Evolutionary conservation across 805 yeast species (phyloP), one percentile per base, ranked within the genome.

Genomic region (Cyberlindnera galapagoensis): DNA sequence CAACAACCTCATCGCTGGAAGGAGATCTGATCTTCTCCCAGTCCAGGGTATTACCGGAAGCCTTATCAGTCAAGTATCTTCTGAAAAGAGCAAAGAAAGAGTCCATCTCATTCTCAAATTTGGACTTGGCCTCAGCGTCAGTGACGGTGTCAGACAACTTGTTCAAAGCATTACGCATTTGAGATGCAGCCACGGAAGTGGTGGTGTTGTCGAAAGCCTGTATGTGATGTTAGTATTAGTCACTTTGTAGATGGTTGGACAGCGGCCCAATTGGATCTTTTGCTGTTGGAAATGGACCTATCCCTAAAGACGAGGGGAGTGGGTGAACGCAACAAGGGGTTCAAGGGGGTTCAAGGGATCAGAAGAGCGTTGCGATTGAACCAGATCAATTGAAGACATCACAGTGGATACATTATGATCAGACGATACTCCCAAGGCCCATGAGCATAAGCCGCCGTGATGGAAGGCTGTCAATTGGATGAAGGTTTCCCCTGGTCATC

Each of bases 21-120:
- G 98, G 98, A 4, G 97, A 87, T 60, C 83, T 78, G 63, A 92
- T 92, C 61, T 82, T 80, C 38, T 90, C 97, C 98, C 98, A 92
- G 47, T 84, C 88, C 52, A 90, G 65, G 14, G 88, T 71, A 48
- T 70, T 76, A 24, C 88, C 92, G 28, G 84, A 70, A 18, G 96
- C 95, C 59, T 87, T 86, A 57, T 87, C 95, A 26, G 83, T 62
- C 40, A 92, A 67, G 54, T 90, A 92, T 58, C 97, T 76, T 71
- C 97, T 82, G 67, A 86, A 92, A 34, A 92, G 70, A 15, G 92
- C 79, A 56, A 92, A 92, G 59, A 90, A 92, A 23, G 87, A 77
- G 62, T 92, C 97, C 94, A 90, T 80, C 62, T 88, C 94, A 47
- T 69, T 71, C 61, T 90, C 96, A 53, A 92, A 87, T 47, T 71